Base-by-base conservation (phyloP, 2,329 filamentous ascomycete genomes). In the Neofusicoccum laricinum region DNA sequence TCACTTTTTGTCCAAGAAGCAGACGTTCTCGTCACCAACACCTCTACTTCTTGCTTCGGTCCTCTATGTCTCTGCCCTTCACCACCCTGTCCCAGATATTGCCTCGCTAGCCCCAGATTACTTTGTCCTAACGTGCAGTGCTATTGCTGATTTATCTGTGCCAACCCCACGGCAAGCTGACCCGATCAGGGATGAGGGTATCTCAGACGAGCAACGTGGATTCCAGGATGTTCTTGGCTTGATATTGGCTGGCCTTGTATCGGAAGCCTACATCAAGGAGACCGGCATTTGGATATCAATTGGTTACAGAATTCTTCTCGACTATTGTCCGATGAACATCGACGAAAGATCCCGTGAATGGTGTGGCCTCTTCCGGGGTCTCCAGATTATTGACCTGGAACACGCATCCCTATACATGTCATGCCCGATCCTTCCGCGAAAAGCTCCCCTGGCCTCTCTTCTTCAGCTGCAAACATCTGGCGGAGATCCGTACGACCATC, bases 241-340 rank as follows among this genome's bases (percentile, higher is more conserved):
- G 19, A 75, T 81, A 6, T 69, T 81, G 7, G 78, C 78, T 1
- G 77, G 78, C 0, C 72, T 81, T 1, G 71, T 80, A 0, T 76
- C 73, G 4, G 79, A 81, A 63, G 79, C 74, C n/a, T 76, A 75
- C n/a, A 76, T 76, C 11, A 71, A 74, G 25, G 75, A 79, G 55
- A 80, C 79, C 1, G 79, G 78, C 0, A 72, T 80, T 0, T 81
- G 79, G 79, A 80, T 81, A 11, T 76, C 78, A 0, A 72, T 80
- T 2, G 79, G 77, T 0, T 80, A 80, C 65, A 73, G 78, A 0
- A 69, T 81, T 4, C 73, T 78, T 4, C 68, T 81, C 4, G 78
- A 80, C 59, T 74, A 79, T 50, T 80, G 78, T 48, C 78, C 78
- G 2, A 73, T 75, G 0, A 71, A 77, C 32, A 69, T 76, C 4